A percentile compares a stretch with the other conserved stretches of the same genome.
Conservation (phyloP, 2,329 filamentous ascomycete species). For the Colletotrichum incanum region DNA sequence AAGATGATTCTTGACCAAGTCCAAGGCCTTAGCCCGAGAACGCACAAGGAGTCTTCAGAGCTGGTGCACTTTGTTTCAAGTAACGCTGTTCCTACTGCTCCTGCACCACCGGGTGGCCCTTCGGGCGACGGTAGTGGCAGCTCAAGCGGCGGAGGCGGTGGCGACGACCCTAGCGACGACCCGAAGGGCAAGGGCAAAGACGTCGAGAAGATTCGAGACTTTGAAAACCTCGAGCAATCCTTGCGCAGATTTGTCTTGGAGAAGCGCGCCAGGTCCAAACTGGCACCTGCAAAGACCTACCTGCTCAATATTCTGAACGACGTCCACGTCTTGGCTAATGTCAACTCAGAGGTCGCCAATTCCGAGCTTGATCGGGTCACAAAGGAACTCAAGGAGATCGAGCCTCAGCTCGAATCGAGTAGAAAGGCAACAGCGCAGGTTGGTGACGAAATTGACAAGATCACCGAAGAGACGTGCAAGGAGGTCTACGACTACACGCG, state of each 20-base stretch:
- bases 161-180: constrained; percentile 70
- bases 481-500: constrained; percentile 90
- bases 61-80: constrained; percentile 98
- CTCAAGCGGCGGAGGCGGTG: constrained; percentile 70
- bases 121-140: constrained; percentile 68
- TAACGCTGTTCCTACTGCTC: constrained; percentile 87
- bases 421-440: constrained; percentile 85
- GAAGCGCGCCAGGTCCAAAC: constrained; percentile 94
- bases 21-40: constrained; percentile 87
- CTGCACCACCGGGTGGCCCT: constrained; percentile 69
- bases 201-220: constrained; percentile 89
- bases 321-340: constrained; percentile 83
- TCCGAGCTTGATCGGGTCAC: constrained; percentile 88
- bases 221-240: constrained; percentile 90
- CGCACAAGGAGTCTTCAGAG: constrained; percentile 92
- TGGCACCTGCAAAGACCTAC: constrained; percentile 96
- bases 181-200: constrained; percentile 87
- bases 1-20: constrained; percentile 96
- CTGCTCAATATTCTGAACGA: constrained; percentile 94
- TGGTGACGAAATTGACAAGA: constrained; percentile 83
- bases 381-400: constrained; percentile 84
- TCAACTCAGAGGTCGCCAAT: constrained; percentile 90
- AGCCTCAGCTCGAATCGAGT: constrained; percentile 88
- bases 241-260: constrained; percentile 94
- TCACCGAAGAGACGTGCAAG: constrained; percentile 87